phyloP scores from a whole-genome alignment of 2,329 filamentous ascomycete genomes.

The Trichoderma pleuroti region DNA sequence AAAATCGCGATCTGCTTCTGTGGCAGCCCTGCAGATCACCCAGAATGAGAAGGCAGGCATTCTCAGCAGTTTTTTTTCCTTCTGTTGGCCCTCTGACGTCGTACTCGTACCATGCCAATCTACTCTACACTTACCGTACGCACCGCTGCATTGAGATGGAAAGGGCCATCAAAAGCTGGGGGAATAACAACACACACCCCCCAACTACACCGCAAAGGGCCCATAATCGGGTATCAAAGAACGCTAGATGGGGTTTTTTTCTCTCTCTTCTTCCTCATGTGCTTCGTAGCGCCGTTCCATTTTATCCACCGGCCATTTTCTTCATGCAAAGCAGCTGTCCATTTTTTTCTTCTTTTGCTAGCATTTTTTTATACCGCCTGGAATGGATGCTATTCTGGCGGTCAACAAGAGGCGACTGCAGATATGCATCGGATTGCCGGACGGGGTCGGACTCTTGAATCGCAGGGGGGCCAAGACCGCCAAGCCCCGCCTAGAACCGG shows the following conservation, averaged over 20 bases:
- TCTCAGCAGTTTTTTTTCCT: background rate
- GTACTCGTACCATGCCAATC: constrained; percentile 9
- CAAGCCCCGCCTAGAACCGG: constrained; percentile 17
- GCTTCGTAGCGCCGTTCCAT: constrained; percentile 6
- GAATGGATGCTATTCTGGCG: constrained; percentile 15
- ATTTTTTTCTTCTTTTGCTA: background rate
- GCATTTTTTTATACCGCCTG: constrained; percentile 13
- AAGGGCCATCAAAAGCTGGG: background rate
- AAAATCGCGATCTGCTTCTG: constrained; percentile 19
- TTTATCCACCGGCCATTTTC: background rate
- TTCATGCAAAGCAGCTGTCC: constrained; percentile 8
- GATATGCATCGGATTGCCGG: constrained; percentile 14
- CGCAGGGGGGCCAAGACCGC: constrained; percentile 4
- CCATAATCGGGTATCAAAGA: constrained; percentile 3
- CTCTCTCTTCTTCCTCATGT: background rate
- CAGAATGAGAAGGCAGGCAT: constrained; percentile 12
- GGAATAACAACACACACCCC: background rate
- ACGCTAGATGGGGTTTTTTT: background rate
- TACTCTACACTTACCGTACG: background rate
- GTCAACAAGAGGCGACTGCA: constrained; percentile 8
- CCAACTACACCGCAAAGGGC: background rate
- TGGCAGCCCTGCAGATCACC: constrained; percentile 17
- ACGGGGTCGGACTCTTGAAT: background rate
- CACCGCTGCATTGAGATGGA: constrained; percentile 4
- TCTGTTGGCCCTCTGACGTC: constrained; percentile 9